These are phyloP conservation scores for Cenchrus americanus DNA, from an alignment of 176 grass and related monocot genomes.

Conservation along the genomic window DNA sequence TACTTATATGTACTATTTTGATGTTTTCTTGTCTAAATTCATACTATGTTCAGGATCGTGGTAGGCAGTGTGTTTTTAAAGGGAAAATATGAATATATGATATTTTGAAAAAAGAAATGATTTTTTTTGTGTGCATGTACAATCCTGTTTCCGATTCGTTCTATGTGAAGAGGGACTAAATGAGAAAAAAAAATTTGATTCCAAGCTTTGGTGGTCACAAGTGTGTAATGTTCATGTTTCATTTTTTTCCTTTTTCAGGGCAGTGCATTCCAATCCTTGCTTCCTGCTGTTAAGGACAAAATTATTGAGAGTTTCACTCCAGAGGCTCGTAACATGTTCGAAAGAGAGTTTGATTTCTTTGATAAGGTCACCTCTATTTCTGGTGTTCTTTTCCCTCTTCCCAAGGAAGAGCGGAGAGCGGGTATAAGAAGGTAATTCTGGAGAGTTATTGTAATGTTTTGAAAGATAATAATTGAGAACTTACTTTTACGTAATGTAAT, in stretches of 20 bases:
- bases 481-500: conserved; percentile 39
- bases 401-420: conserved; percentile 92
- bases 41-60: conserved; percentile 24
- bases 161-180: background rate
- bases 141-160: background rate
- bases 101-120: background rate
- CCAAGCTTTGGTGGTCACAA: conserved; percentile 23
- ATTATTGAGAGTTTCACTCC: conserved; percentile 85
- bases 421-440: conserved; percentile 83
- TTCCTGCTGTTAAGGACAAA: conserved; percentile 78
- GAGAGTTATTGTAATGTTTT: conserved; percentile 29
- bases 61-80: background rate
- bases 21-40: background rate
- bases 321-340: conserved; percentile 83
- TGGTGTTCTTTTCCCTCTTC: conserved; percentile 93
- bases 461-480: conserved; percentile 24
- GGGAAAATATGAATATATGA: conserved; percentile 1
- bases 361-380: conserved; percentile 98
- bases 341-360: conserved; percentile 90
- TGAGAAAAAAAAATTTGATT: background rate
- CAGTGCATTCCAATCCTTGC: conserved; percentile 80
- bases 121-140: background rate
- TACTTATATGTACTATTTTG: background rate
- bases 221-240: conserved; percentile 16
- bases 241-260: conserved; percentile 56